These are phyloP conservation scores for Coemansia aciculifera DNA, from an alignment of 192 early-diverging fungal genomes.

Conservation along the genomic window DNA sequence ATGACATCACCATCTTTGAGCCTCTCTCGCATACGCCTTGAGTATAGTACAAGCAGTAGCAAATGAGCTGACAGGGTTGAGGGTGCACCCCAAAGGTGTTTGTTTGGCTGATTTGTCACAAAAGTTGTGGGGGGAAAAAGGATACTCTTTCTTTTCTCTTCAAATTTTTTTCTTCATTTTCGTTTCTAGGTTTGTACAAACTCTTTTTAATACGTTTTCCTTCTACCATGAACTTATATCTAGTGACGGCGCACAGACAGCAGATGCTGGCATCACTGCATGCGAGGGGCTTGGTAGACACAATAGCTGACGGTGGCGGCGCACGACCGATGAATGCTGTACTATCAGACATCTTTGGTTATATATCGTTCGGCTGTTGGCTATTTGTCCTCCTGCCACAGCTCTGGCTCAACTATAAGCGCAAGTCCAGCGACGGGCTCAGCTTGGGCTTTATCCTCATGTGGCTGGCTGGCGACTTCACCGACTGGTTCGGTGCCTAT, in stretches of 20 bases:
- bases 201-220: background rate
- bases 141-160: constrained; percentile 8
- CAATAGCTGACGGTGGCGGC: background rate
- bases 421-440: constrained; percentile 54
- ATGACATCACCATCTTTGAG: background rate
- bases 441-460: constrained; percentile 48
- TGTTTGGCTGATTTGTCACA: background rate
- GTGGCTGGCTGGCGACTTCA: constrained; percentile 54
- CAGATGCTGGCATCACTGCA: constrained; percentile 31
- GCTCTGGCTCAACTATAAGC: constrained; percentile 50
- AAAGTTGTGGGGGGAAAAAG: background rate
- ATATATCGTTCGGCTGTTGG: constrained; percentile 48
- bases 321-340: constrained; percentile 20
- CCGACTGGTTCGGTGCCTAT: constrained; percentile 53
- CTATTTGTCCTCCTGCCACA: constrained; percentile 44
- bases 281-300: background rate
- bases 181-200: background rate
- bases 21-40: background rate
- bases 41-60: background rate
- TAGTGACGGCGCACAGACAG: constrained; percentile 25
- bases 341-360: constrained; percentile 43
- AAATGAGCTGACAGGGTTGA: background rate
- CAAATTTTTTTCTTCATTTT: constrained; percentile 1
- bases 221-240: constrained; percentile 24
- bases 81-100: background rate